phyloP scores from a whole-genome alignment of 2,329 filamentous ascomycete genomes.

The Fusarium chuoi region DNA sequence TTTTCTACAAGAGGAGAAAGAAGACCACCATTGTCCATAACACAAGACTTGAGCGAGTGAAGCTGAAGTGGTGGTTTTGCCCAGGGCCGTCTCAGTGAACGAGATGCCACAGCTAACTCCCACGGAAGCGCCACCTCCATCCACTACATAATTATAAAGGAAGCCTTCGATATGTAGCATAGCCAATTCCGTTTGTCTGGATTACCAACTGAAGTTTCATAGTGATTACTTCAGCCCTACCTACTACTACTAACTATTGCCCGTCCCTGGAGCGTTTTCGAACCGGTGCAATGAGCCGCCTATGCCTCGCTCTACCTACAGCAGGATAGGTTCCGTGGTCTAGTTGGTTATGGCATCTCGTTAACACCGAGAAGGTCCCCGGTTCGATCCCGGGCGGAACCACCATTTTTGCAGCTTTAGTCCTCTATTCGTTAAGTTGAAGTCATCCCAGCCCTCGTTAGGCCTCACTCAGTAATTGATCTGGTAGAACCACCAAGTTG shows the following conservation, averaged over 20 bases:
- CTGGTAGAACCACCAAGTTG: neutral
- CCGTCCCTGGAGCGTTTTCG: neutral
- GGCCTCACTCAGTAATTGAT: neutral
- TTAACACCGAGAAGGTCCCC: constrained; percentile 45
- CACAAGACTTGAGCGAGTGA: no score
- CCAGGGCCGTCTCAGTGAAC: neutral
- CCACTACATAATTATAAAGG: neutral
- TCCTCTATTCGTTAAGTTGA: neutral
- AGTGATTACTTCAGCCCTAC: neutral
- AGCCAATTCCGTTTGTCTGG: neutral
- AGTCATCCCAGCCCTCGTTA: neutral
- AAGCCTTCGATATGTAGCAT: neutral
- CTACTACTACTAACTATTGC: neutral
- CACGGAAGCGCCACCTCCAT: neutral
- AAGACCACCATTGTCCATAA: no score
- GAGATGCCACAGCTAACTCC: neutral
- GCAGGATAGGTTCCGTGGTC: constrained; percentile 37
- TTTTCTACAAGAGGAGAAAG: neutral
- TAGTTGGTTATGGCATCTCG: constrained; percentile 43
- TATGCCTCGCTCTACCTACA: neutral
- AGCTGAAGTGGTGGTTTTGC: neutral
- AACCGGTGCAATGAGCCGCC: neutral
- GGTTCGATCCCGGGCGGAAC: constrained; percentile 45
- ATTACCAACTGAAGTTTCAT: neutral
- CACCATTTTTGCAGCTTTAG: neutral